These are phyloP conservation scores for Gamsiella multidivaricata DNA, from an alignment of 192 early-diverging fungal genomes.

Conservation along the genomic window DNA sequence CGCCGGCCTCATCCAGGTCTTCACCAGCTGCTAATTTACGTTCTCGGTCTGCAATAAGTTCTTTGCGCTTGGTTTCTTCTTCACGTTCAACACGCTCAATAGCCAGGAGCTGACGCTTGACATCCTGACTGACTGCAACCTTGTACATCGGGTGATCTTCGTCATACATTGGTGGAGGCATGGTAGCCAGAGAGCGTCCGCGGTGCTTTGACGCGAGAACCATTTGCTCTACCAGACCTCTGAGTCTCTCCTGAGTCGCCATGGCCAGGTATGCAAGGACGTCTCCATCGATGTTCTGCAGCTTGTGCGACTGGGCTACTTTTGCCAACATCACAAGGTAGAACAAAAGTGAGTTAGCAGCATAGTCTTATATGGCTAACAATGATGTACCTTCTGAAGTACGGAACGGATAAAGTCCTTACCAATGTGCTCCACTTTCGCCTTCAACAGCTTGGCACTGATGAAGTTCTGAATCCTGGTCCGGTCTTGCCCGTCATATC, in stretches of 20 bases:
- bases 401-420: neutral
- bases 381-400: too few species aligned
- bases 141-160: slow-evolving; percentile 74
- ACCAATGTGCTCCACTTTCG: slow-evolving; percentile 57
- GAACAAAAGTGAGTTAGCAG: neutral
- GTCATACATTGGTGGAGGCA: slow-evolving; percentile 65
- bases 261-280: slow-evolving; percentile 71
- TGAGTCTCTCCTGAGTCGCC: slow-evolving; percentile 75
- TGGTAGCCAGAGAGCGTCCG: slow-evolving; percentile 67
- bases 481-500: slow-evolving; percentile 33
- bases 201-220: slow-evolving; percentile 78
- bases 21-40: slow-evolving; percentile 44
- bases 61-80: slow-evolving; percentile 69
- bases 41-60: slow-evolving; percentile 57
- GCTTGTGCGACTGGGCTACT: slow-evolving; percentile 45
- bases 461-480: slow-evolving; percentile 61
- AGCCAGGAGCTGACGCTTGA: slow-evolving; percentile 74
- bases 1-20: slow-evolving; percentile 48
- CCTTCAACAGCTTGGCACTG: slow-evolving; percentile 48
- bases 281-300: slow-evolving; percentile 67
- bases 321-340: neutral
- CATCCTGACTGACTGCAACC: slow-evolving; percentile 72
- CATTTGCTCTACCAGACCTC: slow-evolving; percentile 73
- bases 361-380: neutral
- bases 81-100: slow-evolving; percentile 77